Percentiles rank a stretch among this genome's conserved stretches.
These are phyloP conservation scores for Neurospora pannonica DNA, from an alignment of 495 filamentous ascomycete species.

Conservation along the genomic window DNA sequence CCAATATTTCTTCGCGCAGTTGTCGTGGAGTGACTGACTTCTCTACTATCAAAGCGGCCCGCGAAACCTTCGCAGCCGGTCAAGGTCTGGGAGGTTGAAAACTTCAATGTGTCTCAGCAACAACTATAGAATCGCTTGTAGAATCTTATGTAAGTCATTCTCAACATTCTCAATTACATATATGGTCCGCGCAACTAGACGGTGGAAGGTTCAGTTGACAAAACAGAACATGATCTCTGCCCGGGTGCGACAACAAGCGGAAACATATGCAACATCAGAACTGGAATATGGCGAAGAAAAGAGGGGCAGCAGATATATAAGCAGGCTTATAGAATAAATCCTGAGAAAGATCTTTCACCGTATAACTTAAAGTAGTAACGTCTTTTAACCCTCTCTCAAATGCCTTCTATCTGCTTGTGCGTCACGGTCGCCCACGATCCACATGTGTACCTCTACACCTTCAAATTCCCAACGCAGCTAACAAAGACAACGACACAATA, in stretches of 20 bases:
- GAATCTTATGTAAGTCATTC: too few species aligned
- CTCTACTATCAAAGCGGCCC: not conserved
- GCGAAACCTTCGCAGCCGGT: not conserved
- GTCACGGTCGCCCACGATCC: not conserved
- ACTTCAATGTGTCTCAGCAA: too few species aligned
- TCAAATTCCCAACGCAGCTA: not conserved
- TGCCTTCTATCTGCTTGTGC: not conserved
- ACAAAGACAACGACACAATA: not conserved
- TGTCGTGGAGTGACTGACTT: not conserved
- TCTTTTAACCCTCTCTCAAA: not conserved
- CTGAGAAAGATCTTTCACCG: too few species aligned
- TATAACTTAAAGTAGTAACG: not conserved
- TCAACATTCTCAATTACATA: too few species aligned
- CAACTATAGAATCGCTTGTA: too few species aligned
- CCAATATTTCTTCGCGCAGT: not conserved
- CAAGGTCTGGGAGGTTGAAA: not conserved
- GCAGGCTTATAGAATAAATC: too few species aligned
- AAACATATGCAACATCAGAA: not conserved
- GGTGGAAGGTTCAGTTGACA: not conserved
- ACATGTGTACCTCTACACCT: not conserved
- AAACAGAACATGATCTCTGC: not conserved
- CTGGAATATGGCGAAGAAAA: not conserved
- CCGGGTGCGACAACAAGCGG: not conserved
- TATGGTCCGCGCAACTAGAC: not conserved
- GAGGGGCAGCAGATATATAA: accelerated